These are phyloP conservation scores for Skeletonema tropicum DNA, from an alignment of 108 stramenopile species.

Conservation along the genomic window DNA sequence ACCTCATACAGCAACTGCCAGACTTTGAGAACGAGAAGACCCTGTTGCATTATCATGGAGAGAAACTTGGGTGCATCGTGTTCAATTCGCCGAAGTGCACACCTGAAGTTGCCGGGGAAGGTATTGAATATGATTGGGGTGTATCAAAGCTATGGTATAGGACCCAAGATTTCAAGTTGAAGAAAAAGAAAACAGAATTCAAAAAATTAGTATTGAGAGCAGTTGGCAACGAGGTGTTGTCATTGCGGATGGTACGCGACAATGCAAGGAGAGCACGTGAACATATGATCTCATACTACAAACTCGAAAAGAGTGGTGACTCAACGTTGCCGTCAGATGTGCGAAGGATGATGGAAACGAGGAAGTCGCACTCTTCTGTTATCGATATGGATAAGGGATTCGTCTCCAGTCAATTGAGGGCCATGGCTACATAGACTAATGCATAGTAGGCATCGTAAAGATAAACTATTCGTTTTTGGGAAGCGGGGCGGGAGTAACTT, in stretches of 20 bases:
- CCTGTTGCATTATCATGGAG: no score
- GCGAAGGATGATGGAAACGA: neutral
- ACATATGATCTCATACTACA: neutral
- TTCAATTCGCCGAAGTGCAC: neutral
- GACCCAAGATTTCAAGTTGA: neutral
- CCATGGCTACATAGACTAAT: neutral
- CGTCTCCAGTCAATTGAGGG: neutral
- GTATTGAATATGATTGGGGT: neutral
- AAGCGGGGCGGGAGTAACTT: no score
- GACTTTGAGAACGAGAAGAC: no score
- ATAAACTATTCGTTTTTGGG: no score
- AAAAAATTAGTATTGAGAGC: neutral
- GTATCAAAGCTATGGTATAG: neutral
- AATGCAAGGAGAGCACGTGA: neutral
- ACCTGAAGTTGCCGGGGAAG: neutral
- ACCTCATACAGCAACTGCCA: no score
- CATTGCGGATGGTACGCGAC: neutral
- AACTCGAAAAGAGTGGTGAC: neutral
- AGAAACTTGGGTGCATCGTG: no score
- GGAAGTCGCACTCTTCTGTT: neutral
- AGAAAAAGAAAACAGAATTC: neutral
- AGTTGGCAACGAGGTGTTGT: neutral
- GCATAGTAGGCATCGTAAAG: no score
- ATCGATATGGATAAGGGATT: neutral
- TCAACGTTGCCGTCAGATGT: neutral